phyloP scores from a whole-genome alignment of 2,329 filamentous ascomycete species.

The Emericellopsis cladophorae region DNA sequence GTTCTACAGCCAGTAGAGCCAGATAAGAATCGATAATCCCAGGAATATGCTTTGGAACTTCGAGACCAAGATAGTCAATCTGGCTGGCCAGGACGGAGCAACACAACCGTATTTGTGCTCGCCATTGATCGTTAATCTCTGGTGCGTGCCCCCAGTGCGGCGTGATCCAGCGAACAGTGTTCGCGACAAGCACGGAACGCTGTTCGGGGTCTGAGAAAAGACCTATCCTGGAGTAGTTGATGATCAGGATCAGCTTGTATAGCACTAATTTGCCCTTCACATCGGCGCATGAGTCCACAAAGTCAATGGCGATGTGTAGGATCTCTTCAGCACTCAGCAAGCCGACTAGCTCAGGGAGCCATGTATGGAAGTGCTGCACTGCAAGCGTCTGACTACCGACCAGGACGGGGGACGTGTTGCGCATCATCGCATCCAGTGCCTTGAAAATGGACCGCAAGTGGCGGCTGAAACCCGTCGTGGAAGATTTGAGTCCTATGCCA shows the following conservation, averaged over 20 bases:
- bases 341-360: conserved; percentile 80
- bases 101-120: conserved; percentile 84
- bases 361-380: conserved; percentile 92
- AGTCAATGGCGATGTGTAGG: conserved; percentile 79
- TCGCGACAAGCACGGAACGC: conserved; percentile 59
- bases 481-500: conserved; percentile 70
- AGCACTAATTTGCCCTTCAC: conserved; percentile 86
- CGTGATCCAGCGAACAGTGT: conserved; percentile 80
- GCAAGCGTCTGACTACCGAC: conserved; percentile 91
- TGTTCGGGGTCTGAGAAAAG: conserved; percentile 73
- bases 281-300: conserved; percentile 78
- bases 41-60: conserved; percentile 79
- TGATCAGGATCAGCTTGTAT: conserved; percentile 85
- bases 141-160: conserved; percentile 80
- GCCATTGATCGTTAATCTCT: conserved; percentile 72
- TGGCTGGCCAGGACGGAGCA: conserved; percentile 87
- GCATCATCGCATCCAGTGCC: conserved; percentile 80
- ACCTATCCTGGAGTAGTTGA: conserved; percentile 75
- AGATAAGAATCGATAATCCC: conserved; percentile 86
- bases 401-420: conserved; percentile 69
- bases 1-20: conserved; percentile 48
- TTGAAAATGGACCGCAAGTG: conserved; percentile 83
- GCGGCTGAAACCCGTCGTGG: conserved; percentile 61
- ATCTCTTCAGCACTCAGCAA: conserved; percentile 75
- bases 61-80: conserved; percentile 61